phyloP scores from a whole-genome alignment of 805 yeast species.

The Hagleromyces aurorensis region DNA sequence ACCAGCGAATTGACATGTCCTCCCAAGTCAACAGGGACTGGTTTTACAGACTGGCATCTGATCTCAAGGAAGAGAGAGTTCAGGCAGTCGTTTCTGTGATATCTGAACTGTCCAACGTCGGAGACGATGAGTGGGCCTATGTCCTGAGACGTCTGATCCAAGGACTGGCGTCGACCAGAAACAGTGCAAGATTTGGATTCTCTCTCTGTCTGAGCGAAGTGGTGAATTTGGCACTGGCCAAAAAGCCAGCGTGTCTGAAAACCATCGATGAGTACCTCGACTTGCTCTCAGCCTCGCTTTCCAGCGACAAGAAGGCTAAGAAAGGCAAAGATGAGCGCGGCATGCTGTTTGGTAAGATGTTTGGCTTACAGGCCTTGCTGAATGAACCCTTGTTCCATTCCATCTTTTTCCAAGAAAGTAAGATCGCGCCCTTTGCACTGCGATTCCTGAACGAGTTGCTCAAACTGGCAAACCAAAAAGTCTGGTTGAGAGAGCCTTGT shows the following conservation, averaged over 20 bases:
- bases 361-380: slow-evolving; percentile 72
- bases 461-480: slow-evolving; percentile 53
- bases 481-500: slow-evolving; percentile 83
- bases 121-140: slow-evolving; percentile 64
- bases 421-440: slow-evolving; percentile 27
- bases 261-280: slow-evolving; percentile 18
- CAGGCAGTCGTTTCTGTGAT: slow-evolving; percentile 61
- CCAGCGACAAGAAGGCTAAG: slow-evolving; percentile 35
- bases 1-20: too few species aligned
- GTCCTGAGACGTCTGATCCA: slow-evolving; percentile 70
- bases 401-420: slow-evolving; percentile 26
- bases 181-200: slow-evolving; percentile 79
- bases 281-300: slow-evolving; percentile 25
- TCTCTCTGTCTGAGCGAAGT: slow-evolving; percentile 81
- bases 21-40: slow-evolving; percentile 56
- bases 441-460: slow-evolving; percentile 42
- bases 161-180: slow-evolving; percentile 77
- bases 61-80: slow-evolving; percentile 62
- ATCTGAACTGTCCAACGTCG: slow-evolving; percentile 43
- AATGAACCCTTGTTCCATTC: slow-evolving; percentile 39
- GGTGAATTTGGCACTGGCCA: slow-evolving; percentile 31
- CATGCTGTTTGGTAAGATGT: slow-evolving; percentile 69
- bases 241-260: slow-evolving; percentile 12
- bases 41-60: slow-evolving; percentile 72
- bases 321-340: slow-evolving; percentile 84